Evolutionary conservation across 345 rosid species (phyloP).

Genomic region (Arabidopsis suecica): DNA sequence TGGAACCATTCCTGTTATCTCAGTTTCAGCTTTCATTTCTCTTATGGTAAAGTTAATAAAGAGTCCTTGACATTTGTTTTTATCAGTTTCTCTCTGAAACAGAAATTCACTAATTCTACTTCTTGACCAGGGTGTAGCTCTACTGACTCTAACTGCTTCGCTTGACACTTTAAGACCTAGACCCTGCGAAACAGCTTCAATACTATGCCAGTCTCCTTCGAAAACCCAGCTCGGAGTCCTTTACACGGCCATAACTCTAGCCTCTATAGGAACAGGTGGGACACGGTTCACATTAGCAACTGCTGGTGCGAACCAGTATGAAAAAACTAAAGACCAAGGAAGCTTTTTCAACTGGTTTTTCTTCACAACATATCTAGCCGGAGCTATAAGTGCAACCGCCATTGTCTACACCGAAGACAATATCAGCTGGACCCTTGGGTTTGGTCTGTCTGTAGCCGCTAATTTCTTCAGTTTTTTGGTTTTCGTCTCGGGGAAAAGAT

Average conservation of each 20-base stretch:
- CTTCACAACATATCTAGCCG: conserved; percentile 40
- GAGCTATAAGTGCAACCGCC: conserved; percentile 43
- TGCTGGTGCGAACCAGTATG: conserved; percentile 56
- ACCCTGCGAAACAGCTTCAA: conserved; percentile 42
- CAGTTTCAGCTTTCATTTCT: conserved; percentile 51
- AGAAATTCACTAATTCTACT: neutral
- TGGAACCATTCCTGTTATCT: conserved; percentile 52
- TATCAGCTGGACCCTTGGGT: conserved; percentile 58
- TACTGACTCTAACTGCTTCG: conserved; percentile 49
- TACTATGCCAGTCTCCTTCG: conserved; percentile 43
- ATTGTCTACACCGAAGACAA: conserved; percentile 53
- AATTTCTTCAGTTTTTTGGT: conserved; percentile 42
- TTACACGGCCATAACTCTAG: conserved; percentile 48
- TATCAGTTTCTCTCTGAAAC: neutral
- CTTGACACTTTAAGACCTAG: conserved; percentile 49
- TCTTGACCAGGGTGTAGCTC: conserved; percentile 43
- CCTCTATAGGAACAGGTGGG: conserved; percentile 47
- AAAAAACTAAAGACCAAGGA: conserved; percentile 42
- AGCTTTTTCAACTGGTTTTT: conserved; percentile 63
- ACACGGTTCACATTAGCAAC: conserved; percentile 50
- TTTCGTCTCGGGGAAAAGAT: conserved; percentile 50
- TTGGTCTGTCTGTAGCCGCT: conserved; percentile 40
- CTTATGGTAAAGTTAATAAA: conserved; percentile 42
- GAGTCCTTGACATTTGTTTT: neutral
- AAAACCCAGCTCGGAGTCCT: conserved; percentile 45